Conservation (phyloP, 305 asterid species). For the Coffea humblotiana region DNA sequence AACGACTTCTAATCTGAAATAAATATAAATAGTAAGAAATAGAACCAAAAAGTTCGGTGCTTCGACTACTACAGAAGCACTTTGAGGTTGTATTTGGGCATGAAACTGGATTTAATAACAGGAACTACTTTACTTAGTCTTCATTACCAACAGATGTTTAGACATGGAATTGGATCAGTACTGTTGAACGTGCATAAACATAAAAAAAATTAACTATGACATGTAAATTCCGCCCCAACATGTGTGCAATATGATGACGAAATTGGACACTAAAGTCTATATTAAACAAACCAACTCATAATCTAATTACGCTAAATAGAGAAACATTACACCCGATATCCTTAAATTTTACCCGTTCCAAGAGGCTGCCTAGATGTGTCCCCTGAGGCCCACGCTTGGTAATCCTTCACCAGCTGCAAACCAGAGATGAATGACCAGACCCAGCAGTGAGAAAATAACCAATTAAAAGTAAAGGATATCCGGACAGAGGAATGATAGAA, state of each 20-base stretch:
- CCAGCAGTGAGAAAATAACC: not conserved
- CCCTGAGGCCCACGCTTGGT: slow-evolving; percentile 91
- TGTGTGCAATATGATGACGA: not conserved
- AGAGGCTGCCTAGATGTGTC: slow-evolving; percentile 87
- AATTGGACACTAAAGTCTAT: not conserved
- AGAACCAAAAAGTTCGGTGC: too few relatives aligned
- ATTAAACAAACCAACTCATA: not conserved
- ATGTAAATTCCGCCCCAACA: not conserved
- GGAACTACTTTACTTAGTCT: not conserved
- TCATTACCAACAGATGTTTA: not conserved
- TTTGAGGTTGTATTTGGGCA: too few relatives aligned
- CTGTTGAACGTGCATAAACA: not conserved
- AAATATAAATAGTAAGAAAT: too few relatives aligned
- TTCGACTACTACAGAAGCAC: too few relatives aligned
- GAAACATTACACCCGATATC: not conserved
- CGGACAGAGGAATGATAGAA: not conserved
- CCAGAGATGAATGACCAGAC: not conserved
- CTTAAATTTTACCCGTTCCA: slow-evolving; percentile 77
- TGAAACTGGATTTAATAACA: not conserved
- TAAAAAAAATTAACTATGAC: not conserved
- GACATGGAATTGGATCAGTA: not conserved
- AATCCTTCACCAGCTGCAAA: slow-evolving; percentile 78
- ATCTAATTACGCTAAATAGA: not conserved
- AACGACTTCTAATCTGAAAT: too few relatives aligned
- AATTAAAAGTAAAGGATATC: not conserved